phyloP scores from a whole-genome alignment of 805 yeast genomes.

The Candida pseudofarinosa region DNA sequence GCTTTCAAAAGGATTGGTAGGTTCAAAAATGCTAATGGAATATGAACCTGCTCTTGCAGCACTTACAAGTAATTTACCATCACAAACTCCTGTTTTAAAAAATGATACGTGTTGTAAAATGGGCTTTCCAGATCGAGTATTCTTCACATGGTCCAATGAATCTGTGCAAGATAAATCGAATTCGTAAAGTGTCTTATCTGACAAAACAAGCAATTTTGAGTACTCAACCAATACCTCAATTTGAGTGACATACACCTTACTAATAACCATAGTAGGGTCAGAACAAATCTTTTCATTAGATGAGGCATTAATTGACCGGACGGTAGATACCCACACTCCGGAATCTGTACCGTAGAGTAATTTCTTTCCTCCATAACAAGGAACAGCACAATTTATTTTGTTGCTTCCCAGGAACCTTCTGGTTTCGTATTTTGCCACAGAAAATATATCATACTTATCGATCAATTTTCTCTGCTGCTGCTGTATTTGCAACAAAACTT shows the following conservation, averaged over 20 bases:
- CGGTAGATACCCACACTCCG: conserved; percentile 82
- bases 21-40: conserved; percentile 81
- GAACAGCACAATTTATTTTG: conserved; percentile 85
- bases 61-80: conserved; percentile 82
- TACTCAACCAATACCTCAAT: conserved; percentile 90
- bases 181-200: conserved; percentile 78
- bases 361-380: conserved; percentile 92
- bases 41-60: conserved; percentile 82
- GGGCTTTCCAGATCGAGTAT: conserved; percentile 66
- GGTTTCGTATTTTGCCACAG: conserved; percentile 69
- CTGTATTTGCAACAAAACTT: conserved; percentile 73
- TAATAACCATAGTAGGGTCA: conserved; percentile 71
- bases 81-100: conserved; percentile 90
- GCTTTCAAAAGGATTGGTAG: conserved; percentile 63
- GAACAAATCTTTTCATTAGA: conserved; percentile 51
- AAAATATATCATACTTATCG: conserved; percentile 72
- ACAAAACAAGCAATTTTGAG: conserved; percentile 71
- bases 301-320: conserved; percentile 48
- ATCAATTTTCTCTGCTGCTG: conserved; percentile 74
- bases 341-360: conserved; percentile 86
- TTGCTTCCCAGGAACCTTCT: conserved; percentile 70
- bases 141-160: conserved; percentile 45
- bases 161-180: conserved; percentile 59
- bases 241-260: conserved; percentile 77
- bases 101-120: conserved; percentile 83